Base-by-base conservation (phyloP, 2,329 filamentous ascomycete species). In the Neodidymelliopsis sp. region DNA sequence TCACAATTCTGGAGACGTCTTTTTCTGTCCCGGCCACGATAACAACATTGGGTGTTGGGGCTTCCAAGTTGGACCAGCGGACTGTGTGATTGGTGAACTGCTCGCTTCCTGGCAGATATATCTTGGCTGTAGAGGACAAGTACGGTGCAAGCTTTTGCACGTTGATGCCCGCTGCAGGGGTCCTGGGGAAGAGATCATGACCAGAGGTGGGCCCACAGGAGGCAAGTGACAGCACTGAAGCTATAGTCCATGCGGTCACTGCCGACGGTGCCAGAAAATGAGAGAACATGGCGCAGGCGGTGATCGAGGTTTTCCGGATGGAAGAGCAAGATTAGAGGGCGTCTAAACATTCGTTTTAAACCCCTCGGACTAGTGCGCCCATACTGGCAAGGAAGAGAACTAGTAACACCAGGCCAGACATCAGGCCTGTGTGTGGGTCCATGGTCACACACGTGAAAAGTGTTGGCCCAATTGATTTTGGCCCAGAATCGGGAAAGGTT, bases 1-100 rank as follows among this genome's bases (percentile, higher is more conserved):
- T 36, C 44, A 65, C 62, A 30, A 63, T 65, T 6, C 53, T 29
- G 16, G 59, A 44, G 3, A 65, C 60, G 39, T 63, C 60, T 5
- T 48, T 31, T 50, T 65, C 62, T 6, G 45, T 56, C 3, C 56
- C 60, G 8, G 59, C 51, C 2, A 51, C 51, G 5, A 65, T 54
- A 2, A 63, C 58, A 3, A 63, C 37, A 25, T 49, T 63, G 3
- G 56, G 54, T 2, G 56, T 60, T 1, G 62, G 62, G 2, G 50
- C 31, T 15, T 61, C 49, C 12, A 65, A 40, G 20, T 60, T 59
- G 0, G 60, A 63, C 58, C 62, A 58, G 1, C 52, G 52, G 18
- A 59, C 48, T 4, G 58, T 58, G 15, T 53, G 49, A 0, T 50
- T 45, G 8, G 36, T 44, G 34, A 64, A 64, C 22, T 46, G 38